Percentiles rank a stretch among this genome's conserved stretches.
phyloP scores from a whole-genome alignment of 2,329 filamentous ascomycete genomes.

The Pseudogymnoascus sp. region DNA sequence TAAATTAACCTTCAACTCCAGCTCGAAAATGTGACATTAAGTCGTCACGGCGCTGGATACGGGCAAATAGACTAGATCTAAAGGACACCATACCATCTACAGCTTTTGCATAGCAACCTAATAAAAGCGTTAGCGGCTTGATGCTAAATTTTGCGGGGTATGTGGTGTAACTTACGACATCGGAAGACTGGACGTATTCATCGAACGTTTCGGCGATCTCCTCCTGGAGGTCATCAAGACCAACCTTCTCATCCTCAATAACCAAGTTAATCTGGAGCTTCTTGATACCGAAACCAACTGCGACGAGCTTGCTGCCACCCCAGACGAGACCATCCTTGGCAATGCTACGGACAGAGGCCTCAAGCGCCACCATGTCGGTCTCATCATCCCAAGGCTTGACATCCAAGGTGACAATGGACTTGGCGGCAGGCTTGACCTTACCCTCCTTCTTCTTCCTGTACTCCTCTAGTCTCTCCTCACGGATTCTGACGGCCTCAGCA shows the following conservation, averaged over 20 bases:
- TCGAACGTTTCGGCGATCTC: constrained; percentile 72
- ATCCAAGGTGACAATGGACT: constrained; percentile 92
- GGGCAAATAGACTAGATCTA: constrained; percentile 18
- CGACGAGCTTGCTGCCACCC: constrained; percentile 83
- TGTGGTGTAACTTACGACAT: constrained; percentile 52
- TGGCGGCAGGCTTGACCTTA: constrained; percentile 86
- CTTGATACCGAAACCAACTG: constrained; percentile 95
- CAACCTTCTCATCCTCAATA: constrained; percentile 94
- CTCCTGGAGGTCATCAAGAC: constrained; percentile 77
- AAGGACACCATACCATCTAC: constrained; percentile 44
- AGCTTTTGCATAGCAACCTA: constrained; percentile 81
- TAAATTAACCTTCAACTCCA: constrained; percentile 18
- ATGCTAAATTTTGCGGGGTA: neutral
- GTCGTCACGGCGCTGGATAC: constrained; percentile 19
- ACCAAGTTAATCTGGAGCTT: constrained; percentile 99
- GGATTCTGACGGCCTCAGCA: constrained; percentile 72
- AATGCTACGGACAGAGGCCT: constrained; percentile 72
- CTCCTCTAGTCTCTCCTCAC: constrained; percentile 83
- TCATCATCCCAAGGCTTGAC: constrained; percentile 99
- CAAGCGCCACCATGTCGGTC: constrained; percentile 80
- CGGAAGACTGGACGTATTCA: constrained; percentile 92
- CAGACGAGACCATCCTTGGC: constrained; percentile 92
- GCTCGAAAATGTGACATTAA: constrained; percentile 20
- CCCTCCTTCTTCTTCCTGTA: constrained; percentile 96
- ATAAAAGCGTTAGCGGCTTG: constrained; percentile 16